phyloP scores from a whole-genome alignment of 2,329 filamentous ascomycete genomes.

The Aspergillus phoenicis region DNA sequence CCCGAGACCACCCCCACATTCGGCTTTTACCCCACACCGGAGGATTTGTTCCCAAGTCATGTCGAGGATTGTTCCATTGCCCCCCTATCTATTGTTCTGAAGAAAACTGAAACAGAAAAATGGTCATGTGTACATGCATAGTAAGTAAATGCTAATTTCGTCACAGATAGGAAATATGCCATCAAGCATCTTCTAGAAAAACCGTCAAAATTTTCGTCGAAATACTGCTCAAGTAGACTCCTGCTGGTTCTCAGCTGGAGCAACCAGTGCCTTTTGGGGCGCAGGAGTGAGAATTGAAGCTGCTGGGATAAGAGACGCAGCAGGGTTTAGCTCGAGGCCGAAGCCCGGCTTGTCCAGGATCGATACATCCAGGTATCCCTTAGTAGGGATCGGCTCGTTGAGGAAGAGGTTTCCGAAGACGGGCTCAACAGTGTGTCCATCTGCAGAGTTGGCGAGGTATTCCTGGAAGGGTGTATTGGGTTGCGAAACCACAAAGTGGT shows the following conservation, averaged over 20 bases:
- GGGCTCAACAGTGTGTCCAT: constrained; percentile 84
- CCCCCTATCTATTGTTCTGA: neutral
- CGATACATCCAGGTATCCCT: constrained; percentile 77
- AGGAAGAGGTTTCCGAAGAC: constrained; percentile 90
- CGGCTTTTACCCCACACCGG: constrained; percentile 22
- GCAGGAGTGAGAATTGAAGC: constrained; percentile 70
- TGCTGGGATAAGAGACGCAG: constrained; percentile 76
- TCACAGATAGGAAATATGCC: constrained; percentile 10
- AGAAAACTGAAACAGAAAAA: constrained; percentile 4
- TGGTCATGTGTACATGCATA: constrained; percentile 11
- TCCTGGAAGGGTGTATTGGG: constrained; percentile 94
- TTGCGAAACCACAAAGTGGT: constrained; percentile 94
- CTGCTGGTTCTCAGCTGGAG: constrained; percentile 30
- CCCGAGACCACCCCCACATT: constrained; percentile 26
- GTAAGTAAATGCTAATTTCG: neutral
- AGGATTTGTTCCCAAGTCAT: neutral
- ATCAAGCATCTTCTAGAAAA: constrained; percentile 2
- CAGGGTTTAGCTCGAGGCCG: constrained; percentile 82
- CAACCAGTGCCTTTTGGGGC: constrained; percentile 52
- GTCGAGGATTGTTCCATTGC: neutral
- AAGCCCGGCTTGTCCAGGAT: constrained; percentile 89
- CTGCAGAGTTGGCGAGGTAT: constrained; percentile 89
- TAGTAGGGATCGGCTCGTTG: constrained; percentile 84
- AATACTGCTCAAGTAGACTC: constrained; percentile 18
- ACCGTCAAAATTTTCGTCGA: neutral